Percentiles rank a stretch among this genome's conserved stretches.
These are phyloP conservation scores for Eucalyptus curtisii DNA, from an alignment of 345 rosid genomes.

Conservation along the genomic window DNA sequence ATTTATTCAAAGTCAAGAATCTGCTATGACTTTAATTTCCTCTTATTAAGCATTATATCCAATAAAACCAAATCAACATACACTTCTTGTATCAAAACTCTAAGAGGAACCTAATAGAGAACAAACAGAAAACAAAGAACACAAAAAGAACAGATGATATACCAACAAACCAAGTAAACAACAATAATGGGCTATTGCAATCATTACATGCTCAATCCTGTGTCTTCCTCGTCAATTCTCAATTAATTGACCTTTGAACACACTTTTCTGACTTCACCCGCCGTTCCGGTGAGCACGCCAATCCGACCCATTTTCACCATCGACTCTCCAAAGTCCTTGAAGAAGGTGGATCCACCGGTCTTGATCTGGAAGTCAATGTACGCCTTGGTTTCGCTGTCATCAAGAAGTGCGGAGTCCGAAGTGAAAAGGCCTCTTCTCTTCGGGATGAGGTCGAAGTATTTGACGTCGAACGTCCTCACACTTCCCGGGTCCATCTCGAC, in stretches of 20 bases:
- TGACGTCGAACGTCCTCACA: conserved; percentile 37
- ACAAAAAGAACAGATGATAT: background rate
- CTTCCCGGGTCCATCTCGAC: conserved; percentile 77
- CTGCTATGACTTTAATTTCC: background rate
- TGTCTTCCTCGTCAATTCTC: background rate
- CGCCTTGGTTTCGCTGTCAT: conserved; percentile 24
- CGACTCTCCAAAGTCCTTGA: conserved; percentile 46
- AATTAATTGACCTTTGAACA: conserved; percentile 38
- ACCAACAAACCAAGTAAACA: background rate
- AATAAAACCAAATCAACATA: background rate
- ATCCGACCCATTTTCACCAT: conserved; percentile 68
- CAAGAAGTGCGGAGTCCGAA: conserved; percentile 59
- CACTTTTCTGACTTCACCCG: conserved; percentile 47
- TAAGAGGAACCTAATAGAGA: background rate
- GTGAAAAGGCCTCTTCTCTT: conserved; percentile 53
- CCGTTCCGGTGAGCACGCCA: conserved; percentile 37
- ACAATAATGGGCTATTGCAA: background rate
- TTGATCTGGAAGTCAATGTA: conserved; percentile 21
- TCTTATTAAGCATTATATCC: background rate
- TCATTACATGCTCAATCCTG: background rate
- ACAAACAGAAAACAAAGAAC: background rate
- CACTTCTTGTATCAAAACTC: background rate
- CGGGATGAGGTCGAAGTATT: conserved; percentile 27
- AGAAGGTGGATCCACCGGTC: conserved; percentile 19
- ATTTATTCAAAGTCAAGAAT: background rate